Percentiles rank a stretch among this genome's conserved stretches.
Conservation (phyloP, 1,284 basidiomycete genomes). For the Marasmius sp. region DNA sequence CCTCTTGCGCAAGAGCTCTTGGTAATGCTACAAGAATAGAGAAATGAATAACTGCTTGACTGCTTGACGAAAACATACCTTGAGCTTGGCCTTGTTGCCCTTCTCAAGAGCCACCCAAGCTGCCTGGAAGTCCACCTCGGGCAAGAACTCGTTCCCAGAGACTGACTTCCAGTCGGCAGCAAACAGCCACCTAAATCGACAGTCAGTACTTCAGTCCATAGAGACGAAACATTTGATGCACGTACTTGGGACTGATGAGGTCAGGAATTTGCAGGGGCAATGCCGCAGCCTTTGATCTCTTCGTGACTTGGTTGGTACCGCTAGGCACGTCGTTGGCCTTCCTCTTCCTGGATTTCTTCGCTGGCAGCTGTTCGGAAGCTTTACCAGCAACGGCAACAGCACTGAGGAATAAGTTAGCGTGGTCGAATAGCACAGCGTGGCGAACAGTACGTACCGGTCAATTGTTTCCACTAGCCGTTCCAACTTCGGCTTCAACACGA, state of each 20-base stretch:
- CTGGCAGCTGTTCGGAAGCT: background rate
- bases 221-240: background rate
- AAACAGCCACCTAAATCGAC: background rate
- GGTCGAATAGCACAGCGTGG: background rate
- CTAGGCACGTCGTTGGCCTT: too few relatives aligned
- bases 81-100: background rate
- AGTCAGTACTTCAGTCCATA: background rate
- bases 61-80: too few relatives aligned
- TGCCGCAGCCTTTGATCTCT: background rate
- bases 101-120: background rate
- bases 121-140: background rate
- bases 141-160: background rate
- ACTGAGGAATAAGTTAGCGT: background rate
- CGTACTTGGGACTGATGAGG: background rate
- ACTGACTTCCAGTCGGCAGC: background rate
- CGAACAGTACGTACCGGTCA: background rate
- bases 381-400: background rate
- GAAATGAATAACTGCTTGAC: too few relatives aligned
- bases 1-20: too few relatives aligned
- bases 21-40: too few relatives aligned
- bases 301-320: background rate
- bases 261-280: background rate
- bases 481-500: background rate
- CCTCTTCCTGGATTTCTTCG: too few relatives aligned
- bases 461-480: background rate